These are phyloP conservation scores for Microstegium vimineum DNA, from an alignment of 176 grass and related monocot species.

Conservation along the genomic window DNA sequence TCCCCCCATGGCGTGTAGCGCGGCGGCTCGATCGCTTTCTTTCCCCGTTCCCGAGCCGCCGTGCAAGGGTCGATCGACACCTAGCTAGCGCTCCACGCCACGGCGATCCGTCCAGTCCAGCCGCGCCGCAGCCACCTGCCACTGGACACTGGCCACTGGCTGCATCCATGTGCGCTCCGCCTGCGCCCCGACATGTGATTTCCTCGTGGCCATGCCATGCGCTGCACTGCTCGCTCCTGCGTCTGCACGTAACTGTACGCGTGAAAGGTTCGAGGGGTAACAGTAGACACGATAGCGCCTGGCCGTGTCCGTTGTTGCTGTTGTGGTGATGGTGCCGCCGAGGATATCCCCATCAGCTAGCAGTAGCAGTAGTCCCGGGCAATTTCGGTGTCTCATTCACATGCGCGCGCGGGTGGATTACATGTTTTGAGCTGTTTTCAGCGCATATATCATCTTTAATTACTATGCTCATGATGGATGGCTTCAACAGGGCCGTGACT, in stretches of 20 bases:
- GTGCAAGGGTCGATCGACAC: not conserved
- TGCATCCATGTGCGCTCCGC: not conserved
- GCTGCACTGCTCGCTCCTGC: not conserved
- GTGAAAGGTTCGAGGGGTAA: not conserved
- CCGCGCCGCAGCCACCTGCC: not conserved
- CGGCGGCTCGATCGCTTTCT: not conserved
- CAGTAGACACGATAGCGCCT: not conserved
- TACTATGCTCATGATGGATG: not conserved
- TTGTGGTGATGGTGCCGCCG: not conserved
- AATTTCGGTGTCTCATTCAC: not conserved
- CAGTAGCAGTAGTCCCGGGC: not conserved
- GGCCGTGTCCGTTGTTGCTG: not conserved
- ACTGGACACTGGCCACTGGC: not conserved
- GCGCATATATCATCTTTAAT: no score
- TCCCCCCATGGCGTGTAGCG: not conserved
- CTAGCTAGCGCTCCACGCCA: not conserved
- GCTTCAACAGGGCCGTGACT: not conserved
- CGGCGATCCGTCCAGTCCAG: not conserved
- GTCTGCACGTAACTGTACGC: not conserved
- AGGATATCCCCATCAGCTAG: not conserved
- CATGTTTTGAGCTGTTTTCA: not conserved
- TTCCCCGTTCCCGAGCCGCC: not conserved
- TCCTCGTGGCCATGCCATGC: conserved; percentile 22
- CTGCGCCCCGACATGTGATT: conserved; percentile 6
- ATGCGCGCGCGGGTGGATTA: not conserved